These are phyloP conservation scores for Tuber brumale DNA, from an alignment of 495 filamentous ascomycete species.

Conservation along the genomic window DNA sequence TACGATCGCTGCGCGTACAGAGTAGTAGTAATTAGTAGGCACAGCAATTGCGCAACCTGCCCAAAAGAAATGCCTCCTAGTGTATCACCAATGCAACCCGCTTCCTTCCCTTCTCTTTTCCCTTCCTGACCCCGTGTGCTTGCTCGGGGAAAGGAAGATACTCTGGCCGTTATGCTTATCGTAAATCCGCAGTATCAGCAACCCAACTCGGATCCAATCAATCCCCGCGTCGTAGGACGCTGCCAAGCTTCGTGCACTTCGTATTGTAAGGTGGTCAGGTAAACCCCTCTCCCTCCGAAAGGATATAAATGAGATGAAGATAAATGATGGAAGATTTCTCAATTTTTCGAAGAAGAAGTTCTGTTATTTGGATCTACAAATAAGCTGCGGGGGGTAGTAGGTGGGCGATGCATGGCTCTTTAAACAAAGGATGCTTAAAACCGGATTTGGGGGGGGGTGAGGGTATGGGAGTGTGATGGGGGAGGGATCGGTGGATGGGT, in stretches of 20 bases:
- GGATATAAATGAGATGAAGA: conserved; percentile 5
- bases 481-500: background rate
- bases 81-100: background rate
- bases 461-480: background rate
- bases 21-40: background rate
- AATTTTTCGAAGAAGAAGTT: background rate
- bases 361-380: background rate
- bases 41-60: background rate
- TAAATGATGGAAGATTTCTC: background rate
- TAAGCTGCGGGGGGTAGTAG: conserved; percentile 7
- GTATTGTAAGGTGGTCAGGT: conserved; percentile 5
- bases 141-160: conserved; percentile 3
- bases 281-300: background rate
- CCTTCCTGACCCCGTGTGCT: background rate
- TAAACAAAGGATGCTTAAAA: conserved; percentile 33
- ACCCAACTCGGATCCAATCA: conserved; percentile 4
- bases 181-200: conserved; percentile 5
- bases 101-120: background rate
- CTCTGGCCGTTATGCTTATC: background rate
- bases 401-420: conserved; percentile 32
- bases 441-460: conserved; percentile 16
- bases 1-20: background rate
- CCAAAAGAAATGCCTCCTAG: background rate
- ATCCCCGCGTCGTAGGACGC: conserved; percentile 12
- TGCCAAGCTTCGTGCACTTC: conserved; percentile 5